Base-by-base conservation (phyloP, 768 basidiomycete genomes). In the Lactarius hengduanensis region DNA sequence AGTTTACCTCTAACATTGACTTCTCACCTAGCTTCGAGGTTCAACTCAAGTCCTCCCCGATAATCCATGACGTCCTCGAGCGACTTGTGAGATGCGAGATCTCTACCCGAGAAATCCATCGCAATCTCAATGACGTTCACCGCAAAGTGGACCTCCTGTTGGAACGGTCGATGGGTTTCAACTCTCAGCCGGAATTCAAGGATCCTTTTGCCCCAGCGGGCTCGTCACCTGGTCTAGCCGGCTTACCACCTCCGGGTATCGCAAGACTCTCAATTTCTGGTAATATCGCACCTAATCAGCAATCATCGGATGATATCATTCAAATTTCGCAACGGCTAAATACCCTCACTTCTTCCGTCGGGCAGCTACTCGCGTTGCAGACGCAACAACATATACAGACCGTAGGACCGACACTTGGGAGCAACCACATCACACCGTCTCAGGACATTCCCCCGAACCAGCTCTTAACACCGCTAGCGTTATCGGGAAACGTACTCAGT, bases 291-390 rank as follows among this genome's bases (percentile, higher is more conserved):
- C 89, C 90, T 53, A 89, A 90, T 74, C 89, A 91, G 54, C 66
- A 67, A 60, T 84, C 86, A 47, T 74, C 80, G 30, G 90, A 93
- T 75, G 91, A 92, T 75, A 85, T 92, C 64, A 80, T 83, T 11
- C 83, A 87, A 59, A 91, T 93, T 53, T 89, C 90, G 11, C 90
- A 90, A 71, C 85, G 91, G 47, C 80, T 95, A 62, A 89, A 86
- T 73, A 88, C 87, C 11, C 78, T 95, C 71, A 91, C 91, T 20
- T 86, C 89, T 2, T 93, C 93, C 9, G 92, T 95, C 60, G 89
- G 92, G 28, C 92, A 93, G 74, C 82, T 95, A 30, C 83, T 94
- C 10, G 89, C 90, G 2, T 75, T 92, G 53, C 91, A 92, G 74
- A 92, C 90, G 1, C 90, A 92, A 70, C 81, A 82, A 60, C 84